Evolutionary conservation across 768 basidiomycete genomes (phyloP).

Genomic region (Boletus tylopilopsis): DNA sequence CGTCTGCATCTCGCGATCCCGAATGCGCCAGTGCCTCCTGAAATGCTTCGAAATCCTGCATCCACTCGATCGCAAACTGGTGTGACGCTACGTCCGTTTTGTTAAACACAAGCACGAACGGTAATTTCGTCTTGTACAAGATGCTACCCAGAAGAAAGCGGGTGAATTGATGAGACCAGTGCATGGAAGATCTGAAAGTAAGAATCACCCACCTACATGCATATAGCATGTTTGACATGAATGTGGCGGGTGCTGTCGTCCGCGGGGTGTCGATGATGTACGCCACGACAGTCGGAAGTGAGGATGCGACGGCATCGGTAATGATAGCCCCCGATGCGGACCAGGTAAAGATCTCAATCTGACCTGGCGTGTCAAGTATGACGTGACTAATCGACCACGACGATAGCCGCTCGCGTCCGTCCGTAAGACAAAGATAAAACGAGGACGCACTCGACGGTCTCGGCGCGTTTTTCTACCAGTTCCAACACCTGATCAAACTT

Average conservation of each 20-base stretch:
- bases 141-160: constrained; percentile 50
- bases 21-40: constrained; percentile 80
- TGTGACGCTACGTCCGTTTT: constrained; percentile 93
- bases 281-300: constrained; percentile 91
- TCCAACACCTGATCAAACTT: constrained; percentile 97
- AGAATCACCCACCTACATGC: constrained; percentile 72
- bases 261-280: constrained; percentile 98
- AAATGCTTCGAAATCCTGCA: constrained; percentile 96
- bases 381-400: constrained; percentile 60
- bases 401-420: not conserved
- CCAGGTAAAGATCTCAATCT: constrained; percentile 99
- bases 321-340: constrained; percentile 98
- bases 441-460: constrained; percentile 74
- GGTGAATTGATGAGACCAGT: not conserved
- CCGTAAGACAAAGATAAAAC: not conserved
- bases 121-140: constrained; percentile 95
- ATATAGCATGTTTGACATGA: constrained; percentile 99
- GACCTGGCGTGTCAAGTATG: constrained; percentile 95
- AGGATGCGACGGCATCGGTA: constrained; percentile 92
- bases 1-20: constrained; percentile 69
- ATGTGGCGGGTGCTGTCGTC: constrained; percentile 91
- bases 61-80: constrained; percentile 94
- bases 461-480: constrained; percentile 87
- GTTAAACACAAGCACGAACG: constrained; percentile 98
- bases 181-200: not conserved